Evolutionary conservation across 2,329 filamentous ascomycete species (phyloP), one percentile per base, ranked within the genome.

Genomic region (Neophaeococcomyces mojaviensis): DNA sequence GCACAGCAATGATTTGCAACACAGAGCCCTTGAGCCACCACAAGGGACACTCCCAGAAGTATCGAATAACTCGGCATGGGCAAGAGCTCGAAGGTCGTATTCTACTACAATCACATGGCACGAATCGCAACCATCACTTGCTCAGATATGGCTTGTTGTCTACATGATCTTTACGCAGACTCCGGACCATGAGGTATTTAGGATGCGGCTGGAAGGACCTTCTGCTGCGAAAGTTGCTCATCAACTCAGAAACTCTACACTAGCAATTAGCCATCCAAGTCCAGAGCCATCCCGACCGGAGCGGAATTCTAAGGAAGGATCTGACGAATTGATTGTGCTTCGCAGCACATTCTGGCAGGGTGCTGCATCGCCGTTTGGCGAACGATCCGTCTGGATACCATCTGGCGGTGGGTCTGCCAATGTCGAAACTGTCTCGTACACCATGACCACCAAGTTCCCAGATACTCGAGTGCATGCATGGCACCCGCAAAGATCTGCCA

Each of bases 401-500:
- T 51, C 47, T 18, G 48, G 54, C 18, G 49, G 49, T 16, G 53
- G 51, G 8, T 13, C 41, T 24, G 12, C 47, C 9, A 46, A 53
- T 2, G 70, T 73, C 5, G 71, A 77, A 2, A 46, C 49, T 20
- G 44, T 58, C 52, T 66, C 69, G 20, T 64, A 74, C 49, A 73
- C 70, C 3, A 76, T 69, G 10, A 73, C 53, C 56, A 58, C 41
- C 58, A 67, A 53, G 39, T 50, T 50, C 28, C 50, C 36, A 53
- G 61, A 67, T 3, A 60, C 71, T 46, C 68, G 67, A 3, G 66
- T 77, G 9, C 77, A 84, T 61, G 71, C 78, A 9, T 80, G 77
- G 64, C 85, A 89, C 64, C 85, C 85, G 3, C 71, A 82, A 6
- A 80, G 86, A 7, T 79, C 80, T 1, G 73, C 79, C 28, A 89